A percentile compares a stretch with the other conserved stretches of the same genome.
Conservation (phyloP, 2,329 filamentous ascomycete species). For the Chalara sp. region DNA sequence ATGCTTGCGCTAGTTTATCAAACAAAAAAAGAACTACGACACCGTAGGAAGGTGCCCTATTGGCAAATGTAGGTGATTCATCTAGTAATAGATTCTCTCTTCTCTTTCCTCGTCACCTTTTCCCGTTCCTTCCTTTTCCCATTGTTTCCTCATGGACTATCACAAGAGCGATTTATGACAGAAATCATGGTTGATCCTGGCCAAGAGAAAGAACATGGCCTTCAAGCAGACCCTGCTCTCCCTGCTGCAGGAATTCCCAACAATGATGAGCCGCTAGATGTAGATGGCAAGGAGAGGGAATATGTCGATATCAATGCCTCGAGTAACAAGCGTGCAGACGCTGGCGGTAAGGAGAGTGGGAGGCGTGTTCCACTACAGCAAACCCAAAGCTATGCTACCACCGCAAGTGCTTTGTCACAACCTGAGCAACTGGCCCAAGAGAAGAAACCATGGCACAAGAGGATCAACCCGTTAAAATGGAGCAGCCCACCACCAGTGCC, state of each 20-base stretch:
- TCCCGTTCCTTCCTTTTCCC: too few relatives aligned
- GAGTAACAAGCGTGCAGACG: conserved; percentile 13
- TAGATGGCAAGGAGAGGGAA: conserved; percentile 21
- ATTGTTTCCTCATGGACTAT: too few relatives aligned
- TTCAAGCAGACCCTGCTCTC: conserved; percentile 2
- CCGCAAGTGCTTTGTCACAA: conserved; percentile 40
- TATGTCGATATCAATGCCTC: conserved; percentile 17
- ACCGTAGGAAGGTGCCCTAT: too few relatives aligned
- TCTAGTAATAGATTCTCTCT: too few relatives aligned
- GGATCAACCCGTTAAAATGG: conserved; percentile 55
- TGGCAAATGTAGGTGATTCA: too few relatives aligned
- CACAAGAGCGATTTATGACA: too few relatives aligned
- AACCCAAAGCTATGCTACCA: conserved; percentile 47
- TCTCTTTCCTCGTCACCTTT: too few relatives aligned
- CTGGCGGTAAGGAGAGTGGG: conserved; percentile 8
- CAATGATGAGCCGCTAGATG: neutral
- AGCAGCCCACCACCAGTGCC: conserved; percentile 49
- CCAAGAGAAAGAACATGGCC: conserved; percentile 2
- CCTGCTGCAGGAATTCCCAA: neutral
- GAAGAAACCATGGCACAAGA: conserved; percentile 57
- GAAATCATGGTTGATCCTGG: neutral
- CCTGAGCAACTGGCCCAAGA: conserved; percentile 27
- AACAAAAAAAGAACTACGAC: too few relatives aligned
- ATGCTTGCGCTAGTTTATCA: too few relatives aligned
- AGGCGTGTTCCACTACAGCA: conserved; percentile 31